Percentiles rank a stretch among this genome's conserved stretches.
Conservation (phyloP, 345 rosid species). For the Schrenkiella parvula region DNA sequence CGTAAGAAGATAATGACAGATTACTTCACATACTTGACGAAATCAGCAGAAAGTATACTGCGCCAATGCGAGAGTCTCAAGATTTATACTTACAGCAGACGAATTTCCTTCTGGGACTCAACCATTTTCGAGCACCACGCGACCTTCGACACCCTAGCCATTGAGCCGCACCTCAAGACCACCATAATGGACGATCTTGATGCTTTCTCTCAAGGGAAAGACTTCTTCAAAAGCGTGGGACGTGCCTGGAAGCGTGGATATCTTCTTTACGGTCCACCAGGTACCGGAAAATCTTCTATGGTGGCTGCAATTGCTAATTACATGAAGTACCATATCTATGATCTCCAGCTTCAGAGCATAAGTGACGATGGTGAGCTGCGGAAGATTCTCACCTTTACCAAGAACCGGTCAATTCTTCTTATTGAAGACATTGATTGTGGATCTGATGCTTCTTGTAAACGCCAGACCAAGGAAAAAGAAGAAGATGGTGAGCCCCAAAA, state of each 20-base stretch:
- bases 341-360: constrained; percentile 30
- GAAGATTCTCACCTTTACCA: constrained; percentile 26
- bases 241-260: constrained; percentile 30
- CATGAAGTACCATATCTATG: constrained; percentile 32
- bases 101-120: background rate
- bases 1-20: constrained; percentile 28
- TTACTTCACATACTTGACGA: constrained; percentile 14
- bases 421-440: constrained; percentile 35
- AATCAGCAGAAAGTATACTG: constrained; percentile 23
- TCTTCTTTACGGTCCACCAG: constrained; percentile 32
- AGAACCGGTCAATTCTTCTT: constrained; percentile 26
- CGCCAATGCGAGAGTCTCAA: constrained; percentile 14
- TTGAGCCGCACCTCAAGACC: constrained; percentile 21
- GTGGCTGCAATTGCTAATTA: constrained; percentile 35
- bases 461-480: background rate
- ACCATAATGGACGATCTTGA: constrained; percentile 27
- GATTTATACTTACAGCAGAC: constrained; percentile 24
- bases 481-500: background rate
- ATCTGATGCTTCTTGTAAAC: constrained; percentile 22
- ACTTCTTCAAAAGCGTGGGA: constrained; percentile 30
- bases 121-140: constrained; percentile 26
- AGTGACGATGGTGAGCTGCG: constrained; percentile 19
- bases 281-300: constrained; percentile 29
- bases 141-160: constrained; percentile 24
- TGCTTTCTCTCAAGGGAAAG: constrained; percentile 23